Base-by-base conservation (phyloP, 768 basidiomycete species). In the Candolleomyces efflorescens region DNA sequence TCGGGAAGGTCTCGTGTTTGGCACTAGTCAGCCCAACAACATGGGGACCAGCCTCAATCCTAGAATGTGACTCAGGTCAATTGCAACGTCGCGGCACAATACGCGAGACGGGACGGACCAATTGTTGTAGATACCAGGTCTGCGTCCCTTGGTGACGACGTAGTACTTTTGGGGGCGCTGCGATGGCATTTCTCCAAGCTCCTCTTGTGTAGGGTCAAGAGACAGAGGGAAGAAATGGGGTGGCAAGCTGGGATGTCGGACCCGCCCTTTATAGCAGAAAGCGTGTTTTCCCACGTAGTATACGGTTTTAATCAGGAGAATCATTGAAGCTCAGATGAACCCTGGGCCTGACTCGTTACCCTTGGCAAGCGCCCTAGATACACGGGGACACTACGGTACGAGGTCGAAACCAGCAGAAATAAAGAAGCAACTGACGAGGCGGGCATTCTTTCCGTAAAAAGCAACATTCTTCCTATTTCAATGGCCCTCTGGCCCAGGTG, bases 111-210 rank as follows among this genome's bases (percentile, higher is more conserved):
- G 32, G 5, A 64, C 68, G 61, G 53, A 76, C 78, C 78, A 78
- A 20, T 66, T 71, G 3, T 64, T 53, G 53, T 74, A 79, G 22
- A 80, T 70, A 3, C 78, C 78, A 58, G 76, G 64, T 3, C 64
- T 62, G 50, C 57, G 68, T 17, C 78, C 78, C 20, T 69, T 69
- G 2, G 66, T 74, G 7, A 80, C 75, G 9, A 77, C 73, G 44
- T 78, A 79, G 71, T 73, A 78, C 54, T 75, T 76, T 47, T 67
- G 67, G 57, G 70, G 69, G 9, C 36, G n/a, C 18, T 6, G 15
- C 5, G 36, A 18, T 24, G 55, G 55, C 54, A 55, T 59, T 55
- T 59, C 53, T 59, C 49, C 45, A 38, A 20, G 47, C 48, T 13
- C 18, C 36, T 55, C 39, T 37, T 53, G 23, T 32, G 11, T 7